Evolutionary conservation across 495 filamentous ascomycete genomes (phyloP), one percentile per base, ranked within the genome.

Genomic region (Mytilinidion resinicola): DNA sequence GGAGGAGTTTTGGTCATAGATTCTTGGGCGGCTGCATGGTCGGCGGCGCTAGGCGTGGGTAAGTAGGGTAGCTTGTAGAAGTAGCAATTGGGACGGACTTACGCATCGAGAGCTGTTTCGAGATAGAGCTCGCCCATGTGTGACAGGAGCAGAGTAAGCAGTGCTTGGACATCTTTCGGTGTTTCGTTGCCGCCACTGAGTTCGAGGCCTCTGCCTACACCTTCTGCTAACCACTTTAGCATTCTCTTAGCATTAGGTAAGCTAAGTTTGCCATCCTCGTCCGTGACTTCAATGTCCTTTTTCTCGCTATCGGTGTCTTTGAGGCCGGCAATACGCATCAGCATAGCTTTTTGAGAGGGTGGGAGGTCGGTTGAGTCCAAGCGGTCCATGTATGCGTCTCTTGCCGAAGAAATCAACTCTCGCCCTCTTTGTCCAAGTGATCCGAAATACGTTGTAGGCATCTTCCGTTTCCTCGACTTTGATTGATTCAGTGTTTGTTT

Each of bases 171-270:
- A 72, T 99, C 95, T 71, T 93, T 97, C 30, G 93, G 90, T 9
- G 90, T 96, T 60, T 97, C 95, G 60, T 80, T 88, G 44, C 82
- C 83, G 20, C 87, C 86, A 36, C 86, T 88, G 42, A 99, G 78
- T 68, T 99, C 95, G 34, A 99, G 78, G 0, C 89, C 88, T 60
- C 95, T 78, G n/a, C 92, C 88, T 51, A 99, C 91, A 53, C 87
- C 90, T 74, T 99, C 95, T 33, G 95, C 93, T 30, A 99, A 78
- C 95, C 95, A 99, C 65, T 88, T 95, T 35, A 99, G 79, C 91
- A 99, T 97, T 49, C 93, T 82, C 72, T 97, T 97, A 20, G 91
- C 86, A 67, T 85, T 88, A n/a, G 85, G 78, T 12, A 96, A 80
- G 59, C 83, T 91, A 4, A 96, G 78, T 55, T 83, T 74, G 34